Evolutionary conservation across 441 rosid species (phyloP), one percentile per base, ranked within the genome.

Genomic region (Rhodomyrtus psidioides): DNA sequence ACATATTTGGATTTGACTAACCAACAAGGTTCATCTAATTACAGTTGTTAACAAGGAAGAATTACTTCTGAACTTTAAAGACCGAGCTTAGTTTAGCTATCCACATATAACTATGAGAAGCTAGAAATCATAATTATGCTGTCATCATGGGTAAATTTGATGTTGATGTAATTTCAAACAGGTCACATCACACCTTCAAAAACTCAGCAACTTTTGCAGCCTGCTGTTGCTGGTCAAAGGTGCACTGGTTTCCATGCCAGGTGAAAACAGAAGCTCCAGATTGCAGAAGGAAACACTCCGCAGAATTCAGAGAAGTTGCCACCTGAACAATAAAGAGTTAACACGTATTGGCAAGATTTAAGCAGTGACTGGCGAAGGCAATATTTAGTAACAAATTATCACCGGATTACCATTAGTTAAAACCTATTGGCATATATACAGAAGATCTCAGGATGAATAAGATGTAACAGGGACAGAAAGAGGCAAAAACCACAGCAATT

Each of bases 211-310:
- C 92, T 89, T 94, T 94, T 65, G 95, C 90, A 46, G 99, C 94
- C 87, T 92, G 86, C 86, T 97, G 98, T 91, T 96, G 96, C 89
- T 96, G 98, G 91, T 97, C 99, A 88, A 89, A 94, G 34, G 97
- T 90, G 92, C 99, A 94, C 92, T 96, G 98, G 89, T 92, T 95
- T 87, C 99, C 99, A 89, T 97, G 97, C 99, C 99, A 98, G 42
- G 90, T 92, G 89, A 97, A 96, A 90, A 94, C 57, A 75, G 98
- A 93, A 81, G 97, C 94, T 59, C 99, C 99, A 90, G 99, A 95
- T 94, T 98, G 99, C 93, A 98, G 95, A 90, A 98, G 95, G 89
- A 96, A 96, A 87, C 98, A 98, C 87, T 95, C 97, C 3, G 87
- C 85, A 81, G 99, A 94, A 90, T 94, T 95, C 91, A 96, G 90